These are phyloP conservation scores for Amaranthus palmeri DNA, from an alignment of 148 eudicot genomes.

Conservation along the genomic window DNA sequence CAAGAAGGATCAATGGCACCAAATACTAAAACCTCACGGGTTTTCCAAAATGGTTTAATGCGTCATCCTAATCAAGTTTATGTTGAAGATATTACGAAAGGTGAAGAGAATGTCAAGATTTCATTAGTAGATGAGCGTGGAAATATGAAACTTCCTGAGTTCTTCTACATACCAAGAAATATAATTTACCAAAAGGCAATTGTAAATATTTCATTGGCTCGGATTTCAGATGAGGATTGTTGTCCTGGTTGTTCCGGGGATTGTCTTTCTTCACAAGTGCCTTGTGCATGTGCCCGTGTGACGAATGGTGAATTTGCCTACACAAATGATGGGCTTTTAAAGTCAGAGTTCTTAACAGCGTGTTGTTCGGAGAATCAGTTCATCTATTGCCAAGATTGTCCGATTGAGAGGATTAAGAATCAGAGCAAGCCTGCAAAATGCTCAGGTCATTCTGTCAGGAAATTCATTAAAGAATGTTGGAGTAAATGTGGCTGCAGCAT, in stretches of 20 bases:
- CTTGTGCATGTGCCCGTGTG: constrained; percentile 70
- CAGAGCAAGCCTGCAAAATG: constrained; percentile 40
- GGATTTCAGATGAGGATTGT: constrained; percentile 62
- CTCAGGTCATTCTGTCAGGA: constrained; percentile 55
- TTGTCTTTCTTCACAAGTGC: constrained; percentile 45
- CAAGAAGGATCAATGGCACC: too few species aligned
- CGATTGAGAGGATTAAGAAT: constrained; percentile 46
- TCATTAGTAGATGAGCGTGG: constrained; percentile 46
- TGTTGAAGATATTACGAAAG: constrained; percentile 51
- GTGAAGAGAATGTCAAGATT: constrained; percentile 47
- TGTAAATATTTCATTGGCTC: constrained; percentile 52
- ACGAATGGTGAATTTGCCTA: constrained; percentile 71
- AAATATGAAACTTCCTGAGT: constrained; percentile 33
- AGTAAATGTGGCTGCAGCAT: constrained; percentile 67
- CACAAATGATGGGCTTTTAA: constrained; percentile 50
- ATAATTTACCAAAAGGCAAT: constrained; percentile 48
- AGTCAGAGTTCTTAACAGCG: constrained; percentile 35
- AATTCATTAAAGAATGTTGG: constrained; percentile 73
- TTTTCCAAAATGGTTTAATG: constrained; percentile 11
- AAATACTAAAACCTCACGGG: constrained; percentile 12
- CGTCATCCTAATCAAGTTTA: constrained; percentile 15
- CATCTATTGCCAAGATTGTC: constrained; percentile 53
- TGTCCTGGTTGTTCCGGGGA: constrained; percentile 54
- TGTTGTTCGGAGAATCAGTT: constrained; percentile 35
- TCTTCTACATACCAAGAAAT: constrained; percentile 45